Base-by-base conservation (phyloP, 371 early-diverging fungal genomes). In the Syncephalastrum monosporum region DNA sequence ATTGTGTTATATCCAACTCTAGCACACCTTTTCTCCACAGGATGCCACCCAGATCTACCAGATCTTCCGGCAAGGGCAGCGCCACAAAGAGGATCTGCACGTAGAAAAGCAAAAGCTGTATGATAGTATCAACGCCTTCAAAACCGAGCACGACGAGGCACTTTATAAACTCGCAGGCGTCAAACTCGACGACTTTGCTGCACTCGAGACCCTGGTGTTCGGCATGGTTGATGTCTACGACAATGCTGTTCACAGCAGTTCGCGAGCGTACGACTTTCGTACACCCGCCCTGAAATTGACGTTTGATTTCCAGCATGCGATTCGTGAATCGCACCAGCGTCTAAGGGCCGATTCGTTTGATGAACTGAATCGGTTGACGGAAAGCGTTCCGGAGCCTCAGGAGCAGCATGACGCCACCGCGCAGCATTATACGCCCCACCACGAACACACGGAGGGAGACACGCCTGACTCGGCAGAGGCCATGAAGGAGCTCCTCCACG, bases 191-290 rank as follows among this genome's bases (percentile, higher is more conserved):
- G 80, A 76, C 21, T 74, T 71, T 55, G 53, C 69, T 42, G 80
- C 76, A 14, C 71, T 79, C 38, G 73, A 79, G 49, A 41, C 61
- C 2, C 60, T 79, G 42, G 67, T 72, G 0, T 57, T 72, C n/a
- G 80, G 74, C 29, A 72, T 74, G 61, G 16, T 79, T 33, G 61
- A 74, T n/a, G 62, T 76, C 1, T 79, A 79, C 47, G 67, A 59
- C 4, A 46, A 64, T 29, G 71, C 72, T 1, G 75, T 79, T 3
- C 23, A 56, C 48, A 21, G 19, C 13, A 50, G 48, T n/a, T 43
- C 59, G 15, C 42, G 19, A 7, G 25, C 57, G 2, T 72, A 70
- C 25, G 76, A 79, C 49, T 79, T 70, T 25, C 52, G 71, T 44
- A 72, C 69, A n/a, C 74, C 76, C 19, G 72, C 76, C 3, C 55